These are phyloP conservation scores for Gastroboletus turbinatus DNA, from an alignment of 1,284 basidiomycete genomes.

Conservation along the genomic window DNA sequence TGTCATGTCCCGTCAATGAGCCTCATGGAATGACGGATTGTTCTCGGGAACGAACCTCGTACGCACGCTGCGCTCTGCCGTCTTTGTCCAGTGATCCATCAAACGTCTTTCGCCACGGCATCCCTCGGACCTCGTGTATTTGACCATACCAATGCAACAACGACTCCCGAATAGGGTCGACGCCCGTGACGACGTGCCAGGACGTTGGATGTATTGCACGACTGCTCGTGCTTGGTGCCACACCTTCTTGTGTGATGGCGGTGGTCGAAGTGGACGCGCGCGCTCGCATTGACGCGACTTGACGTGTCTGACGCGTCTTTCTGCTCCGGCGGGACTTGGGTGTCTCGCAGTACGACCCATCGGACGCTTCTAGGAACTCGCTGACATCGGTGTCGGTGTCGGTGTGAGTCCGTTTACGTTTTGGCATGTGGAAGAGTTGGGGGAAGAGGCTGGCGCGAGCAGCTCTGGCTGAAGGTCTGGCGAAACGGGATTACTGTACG, in stretches of 20 bases:
- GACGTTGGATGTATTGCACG: conserved; percentile 27
- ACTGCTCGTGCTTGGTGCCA: neutral
- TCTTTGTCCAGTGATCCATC: conserved; percentile 48
- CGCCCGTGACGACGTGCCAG: conserved; percentile 35
- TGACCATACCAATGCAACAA: conserved; percentile 68
- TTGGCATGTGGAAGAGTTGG: conserved; percentile 21
- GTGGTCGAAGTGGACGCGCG: neutral
- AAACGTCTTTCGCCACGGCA: conserved; percentile 85
- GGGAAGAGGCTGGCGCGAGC: neutral
- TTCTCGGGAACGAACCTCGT: conserved; percentile 53
- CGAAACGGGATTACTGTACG: neutral
- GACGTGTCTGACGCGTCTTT: conserved; percentile 17
- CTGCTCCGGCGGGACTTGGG: conserved; percentile 7
- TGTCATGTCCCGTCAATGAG: conserved; percentile 32
- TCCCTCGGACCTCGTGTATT: conserved; percentile 63
- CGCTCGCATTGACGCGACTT: conserved; percentile 14
- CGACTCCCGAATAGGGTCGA: conserved; percentile 43
- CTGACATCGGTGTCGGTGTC: conserved; percentile 11
- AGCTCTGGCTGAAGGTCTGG: neutral
- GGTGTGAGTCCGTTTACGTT: conserved; percentile 16
- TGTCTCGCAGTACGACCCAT: conserved; percentile 18
- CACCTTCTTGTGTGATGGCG: neutral
- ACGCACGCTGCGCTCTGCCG: conserved; percentile 70
- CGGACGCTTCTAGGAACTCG: conserved; percentile 18
- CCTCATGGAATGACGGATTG: neutral